Conservation (phyloP, 352 stramenopile species). For the Pythium monospermum region DNA sequence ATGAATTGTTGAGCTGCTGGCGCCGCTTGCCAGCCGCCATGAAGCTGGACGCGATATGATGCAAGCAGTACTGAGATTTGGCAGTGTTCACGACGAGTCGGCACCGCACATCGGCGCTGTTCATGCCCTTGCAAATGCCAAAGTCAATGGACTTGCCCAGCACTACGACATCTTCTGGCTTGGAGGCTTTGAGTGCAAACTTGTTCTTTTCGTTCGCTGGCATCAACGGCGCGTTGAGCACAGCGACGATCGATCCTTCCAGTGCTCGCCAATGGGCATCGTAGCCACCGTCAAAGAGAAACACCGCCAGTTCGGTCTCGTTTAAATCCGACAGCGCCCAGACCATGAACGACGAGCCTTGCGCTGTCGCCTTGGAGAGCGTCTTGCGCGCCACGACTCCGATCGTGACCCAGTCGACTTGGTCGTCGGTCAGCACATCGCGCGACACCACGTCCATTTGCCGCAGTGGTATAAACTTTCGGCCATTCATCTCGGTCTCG, state of each 20-base stretch:
- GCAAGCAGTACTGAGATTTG: conserved; percentile 73
- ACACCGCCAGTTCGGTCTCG: conserved; percentile 61
- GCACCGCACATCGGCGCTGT: conserved; percentile 48
- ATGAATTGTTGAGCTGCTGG: conserved; percentile 72
- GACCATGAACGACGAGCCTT: conserved; percentile 73
- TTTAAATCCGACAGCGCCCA: conserved; percentile 74
- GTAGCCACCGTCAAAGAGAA: conserved; percentile 76
- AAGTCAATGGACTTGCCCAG: conserved; percentile 65
- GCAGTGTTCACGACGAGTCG: conserved; percentile 68
- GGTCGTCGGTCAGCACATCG: conserved; percentile 48
- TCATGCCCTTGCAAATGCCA: conserved; percentile 75
- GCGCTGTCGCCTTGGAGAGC: conserved; percentile 55
- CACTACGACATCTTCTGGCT: conserved; percentile 49
- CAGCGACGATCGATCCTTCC: conserved; percentile 55
- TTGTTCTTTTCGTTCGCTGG: conserved; percentile 66
- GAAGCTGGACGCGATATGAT: conserved; percentile 73
- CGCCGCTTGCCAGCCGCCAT: conserved; percentile 61
- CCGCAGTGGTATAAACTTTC: conserved; percentile 57
- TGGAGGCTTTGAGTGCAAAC: conserved; percentile 74
- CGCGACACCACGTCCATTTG: conserved; percentile 50
- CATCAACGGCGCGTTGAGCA: conserved; percentile 65
- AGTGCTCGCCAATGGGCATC: conserved; percentile 55
- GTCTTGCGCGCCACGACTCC: conserved; percentile 70
- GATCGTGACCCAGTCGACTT: conserved; percentile 82
- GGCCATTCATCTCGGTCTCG: conserved; percentile 56